Base-by-base conservation (phyloP, 2,329 filamentous ascomycete species). In the Venturia oleaginea region DNA sequence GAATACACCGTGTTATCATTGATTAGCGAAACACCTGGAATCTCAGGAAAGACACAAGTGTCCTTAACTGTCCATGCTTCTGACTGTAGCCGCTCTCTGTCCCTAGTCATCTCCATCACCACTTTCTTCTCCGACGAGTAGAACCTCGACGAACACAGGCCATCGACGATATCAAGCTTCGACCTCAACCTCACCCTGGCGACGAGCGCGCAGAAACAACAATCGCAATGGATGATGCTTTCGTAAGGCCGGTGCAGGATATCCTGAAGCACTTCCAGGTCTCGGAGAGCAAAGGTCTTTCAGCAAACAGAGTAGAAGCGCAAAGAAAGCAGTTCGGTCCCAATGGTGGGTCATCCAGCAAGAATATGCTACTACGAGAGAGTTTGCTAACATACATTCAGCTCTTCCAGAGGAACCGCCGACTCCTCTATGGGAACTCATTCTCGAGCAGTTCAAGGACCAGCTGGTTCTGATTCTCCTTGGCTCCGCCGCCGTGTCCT, bases 361-460 rank as follows among this genome's bases (percentile, higher is more conserved):
- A 34, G 71, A 67, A 72, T 59, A 51, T 24, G 40, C 24, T 63
- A 4, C 5, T 15, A 61, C 27, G 34, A 37, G 13, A 38, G 37
- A 61, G 43, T 64, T 66, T 27, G 60, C 65, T 43, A 24, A 62
- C 46, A 27, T 43, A 54, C 37, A 64, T 54, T 38, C 61, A 90
- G 87, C 87, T 65, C 81, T 91, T 64, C 84, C 86, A 57, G 94
- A 99, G 79, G 94, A 99, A 69, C 94, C 94, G 63, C 92, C 94
- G 3, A 99, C 94, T 38, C 94, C 94, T 46, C 76, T 99, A 59
- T 99, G 93, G 94, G 86, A 97, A 78, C 87, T 99, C 68, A 91
- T 99, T 64, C 84, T 99, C 66, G 94, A 99, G 79, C 94, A 99
- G 76, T 99, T 99, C 84, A 97, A 99, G 78, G 94, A 99, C 75